These are phyloP conservation scores for Cystobasidium slooffiae DNA, from an alignment of 1,284 basidiomycete species.

Conservation along the genomic window DNA sequence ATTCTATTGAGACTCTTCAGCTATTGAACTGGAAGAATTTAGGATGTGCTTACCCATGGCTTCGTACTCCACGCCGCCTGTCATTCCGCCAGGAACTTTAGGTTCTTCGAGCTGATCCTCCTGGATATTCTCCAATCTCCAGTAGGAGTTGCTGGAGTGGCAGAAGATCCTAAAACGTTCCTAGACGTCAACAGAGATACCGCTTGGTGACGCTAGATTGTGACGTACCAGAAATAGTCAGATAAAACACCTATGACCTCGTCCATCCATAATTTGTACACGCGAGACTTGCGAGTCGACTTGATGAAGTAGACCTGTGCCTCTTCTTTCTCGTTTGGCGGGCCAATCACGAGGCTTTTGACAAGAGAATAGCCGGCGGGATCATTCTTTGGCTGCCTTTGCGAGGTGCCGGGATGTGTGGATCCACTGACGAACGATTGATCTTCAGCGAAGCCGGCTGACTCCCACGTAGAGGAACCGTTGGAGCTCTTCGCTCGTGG, in stretches of 20 bases:
- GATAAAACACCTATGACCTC: slow-evolving; percentile 87
- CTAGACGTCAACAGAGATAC: neutral
- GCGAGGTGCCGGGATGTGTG: neutral
- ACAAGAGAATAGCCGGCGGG: slow-evolving; percentile 48
- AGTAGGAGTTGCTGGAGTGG: slow-evolving; percentile 88
- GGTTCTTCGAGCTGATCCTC: slow-evolving; percentile 84
- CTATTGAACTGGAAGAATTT: neutral
- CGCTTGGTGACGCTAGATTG: neutral
- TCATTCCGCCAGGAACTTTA: slow-evolving; percentile 94
- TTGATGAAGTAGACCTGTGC: slow-evolving; percentile 75
- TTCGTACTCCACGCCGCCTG: slow-evolving; percentile 96
- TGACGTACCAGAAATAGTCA: slow-evolving; percentile 81
- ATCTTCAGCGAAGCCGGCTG: slow-evolving; percentile 28
- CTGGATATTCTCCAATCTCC: slow-evolving; percentile 80
- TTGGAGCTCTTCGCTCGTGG: neutral
- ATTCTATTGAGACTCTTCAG: slow-evolving; percentile 1
- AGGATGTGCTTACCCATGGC: slow-evolving; percentile 89
- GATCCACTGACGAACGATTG: slow-evolving; percentile 17
- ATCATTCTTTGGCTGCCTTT: slow-evolving; percentile 39
- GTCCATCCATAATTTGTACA: slow-evolving; percentile 87
- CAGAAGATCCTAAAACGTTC: slow-evolving; percentile 74
- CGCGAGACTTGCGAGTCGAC: slow-evolving; percentile 75
- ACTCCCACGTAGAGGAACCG: slow-evolving; percentile 38
- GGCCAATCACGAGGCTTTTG: slow-evolving; percentile 54
- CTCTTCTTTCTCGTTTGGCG: slow-evolving; percentile 55